A percentile compares a stretch with the other conserved stretches of the same genome.
Conservation (phyloP, 257 asterid species). For the Prunella vulgaris region DNA sequence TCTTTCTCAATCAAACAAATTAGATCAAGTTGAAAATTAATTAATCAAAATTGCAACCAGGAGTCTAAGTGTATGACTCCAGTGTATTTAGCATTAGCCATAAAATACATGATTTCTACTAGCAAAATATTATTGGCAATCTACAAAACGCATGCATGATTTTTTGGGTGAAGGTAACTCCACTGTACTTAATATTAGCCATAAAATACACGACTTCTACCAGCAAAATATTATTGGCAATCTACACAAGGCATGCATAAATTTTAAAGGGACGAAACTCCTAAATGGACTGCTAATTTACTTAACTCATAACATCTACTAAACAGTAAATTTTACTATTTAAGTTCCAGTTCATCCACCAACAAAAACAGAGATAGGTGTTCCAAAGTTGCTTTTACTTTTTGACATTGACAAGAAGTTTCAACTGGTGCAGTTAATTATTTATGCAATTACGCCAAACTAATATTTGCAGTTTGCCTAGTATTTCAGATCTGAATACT, state of each 20-base stretch:
- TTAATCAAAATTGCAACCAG: constrained; percentile 1
- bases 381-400: constrained; percentile 3
- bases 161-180: constrained; percentile 6
- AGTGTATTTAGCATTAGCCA: not conserved
- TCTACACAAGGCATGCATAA: not conserved
- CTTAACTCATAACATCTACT: not conserved
- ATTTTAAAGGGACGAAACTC: not conserved
- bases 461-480: not conserved
- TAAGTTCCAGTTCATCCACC: constrained; percentile 17
- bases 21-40: not conserved
- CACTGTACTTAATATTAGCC: not conserved
- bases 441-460: not conserved
- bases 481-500: not conserved
- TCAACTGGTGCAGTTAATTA: not conserved
- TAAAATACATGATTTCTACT: not conserved
- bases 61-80: not conserved
- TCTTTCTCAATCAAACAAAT: constrained; percentile 6
- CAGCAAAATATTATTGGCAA: constrained; percentile 6
- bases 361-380: not conserved
- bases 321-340: not conserved
- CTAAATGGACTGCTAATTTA: not conserved
- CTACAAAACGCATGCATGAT: not conserved
- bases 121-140: constrained; percentile 5
- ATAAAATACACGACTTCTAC: not conserved
- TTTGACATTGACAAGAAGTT: not conserved